These are phyloP conservation scores for Phytopythium montanum DNA, from an alignment of 352 stramenopile genomes.

Conservation along the genomic window DNA sequence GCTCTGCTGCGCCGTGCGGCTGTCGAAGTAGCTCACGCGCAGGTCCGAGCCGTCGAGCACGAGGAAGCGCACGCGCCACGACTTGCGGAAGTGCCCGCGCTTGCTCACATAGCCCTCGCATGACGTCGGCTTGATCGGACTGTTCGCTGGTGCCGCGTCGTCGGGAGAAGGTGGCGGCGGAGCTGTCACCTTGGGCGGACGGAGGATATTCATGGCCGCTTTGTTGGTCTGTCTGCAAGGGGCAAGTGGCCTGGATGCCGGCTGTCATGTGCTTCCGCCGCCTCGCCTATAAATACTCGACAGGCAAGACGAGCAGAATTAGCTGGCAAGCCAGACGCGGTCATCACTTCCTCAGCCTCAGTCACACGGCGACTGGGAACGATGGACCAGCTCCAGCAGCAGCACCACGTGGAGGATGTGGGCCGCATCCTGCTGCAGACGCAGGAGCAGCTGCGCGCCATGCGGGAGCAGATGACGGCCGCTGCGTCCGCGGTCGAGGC, in stretches of 20 bases:
- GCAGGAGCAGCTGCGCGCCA: constrained; percentile 70
- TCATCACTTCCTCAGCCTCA: not conserved
- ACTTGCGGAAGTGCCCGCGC: constrained; percentile 80
- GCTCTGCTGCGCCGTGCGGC: constrained; percentile 46
- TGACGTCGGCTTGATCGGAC: constrained; percentile 58
- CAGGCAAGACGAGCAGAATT: constrained; percentile 18
- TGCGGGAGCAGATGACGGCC: constrained; percentile 64
- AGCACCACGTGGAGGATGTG: constrained; percentile 82
- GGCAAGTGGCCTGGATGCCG: not conserved
- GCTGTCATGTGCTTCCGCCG: not conserved
- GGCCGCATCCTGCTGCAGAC: constrained; percentile 77
- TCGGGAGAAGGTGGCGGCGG: constrained; percentile 6
- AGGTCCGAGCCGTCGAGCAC: constrained; percentile 69
- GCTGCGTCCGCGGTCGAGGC: constrained; percentile 27
- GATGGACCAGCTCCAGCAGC: constrained; percentile 78
- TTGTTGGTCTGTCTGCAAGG: not conserved
- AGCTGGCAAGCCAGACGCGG: not conserved
- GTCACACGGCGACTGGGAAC: not conserved
- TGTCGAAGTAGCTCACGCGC: constrained; percentile 74
- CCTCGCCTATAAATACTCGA: not conserved
- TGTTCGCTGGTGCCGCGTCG: constrained; percentile 5
- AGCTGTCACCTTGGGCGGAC: constrained; percentile 25
- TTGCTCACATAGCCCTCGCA: constrained; percentile 88
- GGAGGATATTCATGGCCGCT: constrained; percentile 57
- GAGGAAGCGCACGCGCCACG: constrained; percentile 77